Conservation (phyloP, 176 grass and related monocot genomes). For the Zea mays region Zm-B73-REFERENCE-NAM-5.0 NC_050096.1:262966001-262966500, state of each 20-base stretch:
- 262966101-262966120: conserved; percentile 91
- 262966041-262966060: conserved; percentile 94
- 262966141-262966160: conserved; percentile 96
- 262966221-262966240: conserved; percentile 99
- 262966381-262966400: conserved; percentile 94
- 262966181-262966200: conserved; percentile 76
- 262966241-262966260: conserved; percentile 92
- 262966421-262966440: conserved; percentile 93
- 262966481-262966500: conserved; percentile 90
- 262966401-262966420: conserved; percentile 97
- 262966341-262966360: conserved; percentile 97
- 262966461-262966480: conserved; percentile 95
- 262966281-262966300: conserved; percentile 65
- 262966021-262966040: conserved; percentile 91
- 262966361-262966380: conserved; percentile 97
- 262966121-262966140: conserved; percentile 86
- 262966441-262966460: conserved; percentile 93
- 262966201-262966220: conserved; percentile 99
- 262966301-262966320: conserved; percentile 78
- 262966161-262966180: conserved; percentile 88
- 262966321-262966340: conserved; percentile 98
- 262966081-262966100: conserved; percentile 92
- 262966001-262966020: conserved; percentile 83
- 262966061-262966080: conserved; percentile 87
- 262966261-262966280: conserved; percentile 42